Conservation (phyloP, 768 basidiomycete genomes). For the Kwoniella sp. region DNA sequence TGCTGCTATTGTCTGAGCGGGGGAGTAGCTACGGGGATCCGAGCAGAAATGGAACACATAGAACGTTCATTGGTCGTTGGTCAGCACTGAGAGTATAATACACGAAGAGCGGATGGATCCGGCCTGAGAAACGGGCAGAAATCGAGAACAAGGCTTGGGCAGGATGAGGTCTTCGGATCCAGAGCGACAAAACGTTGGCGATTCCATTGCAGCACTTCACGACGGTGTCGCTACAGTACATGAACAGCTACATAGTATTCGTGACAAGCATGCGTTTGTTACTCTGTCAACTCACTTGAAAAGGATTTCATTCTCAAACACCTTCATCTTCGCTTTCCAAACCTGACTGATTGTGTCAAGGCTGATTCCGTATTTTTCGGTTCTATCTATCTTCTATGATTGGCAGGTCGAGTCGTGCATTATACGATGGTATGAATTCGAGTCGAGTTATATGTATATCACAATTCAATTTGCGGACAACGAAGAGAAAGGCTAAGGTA, state of each 20-base stretch:
- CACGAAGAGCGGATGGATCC: no score
- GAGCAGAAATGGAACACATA: background rate
- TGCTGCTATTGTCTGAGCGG: constrained; percentile 86
- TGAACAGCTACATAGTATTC: no score
- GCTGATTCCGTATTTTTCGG: background rate
- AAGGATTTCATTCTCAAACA: constrained; percentile 41
- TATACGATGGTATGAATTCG: background rate
- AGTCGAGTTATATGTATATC: background rate
- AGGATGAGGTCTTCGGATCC: no score
- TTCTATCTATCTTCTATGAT: background rate
- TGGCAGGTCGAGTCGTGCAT: background rate
- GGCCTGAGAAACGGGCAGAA: no score
- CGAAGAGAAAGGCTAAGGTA: no score
- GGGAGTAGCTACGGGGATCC: constrained; percentile 67
- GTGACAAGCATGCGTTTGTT: background rate
- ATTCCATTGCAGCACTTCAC: no score
- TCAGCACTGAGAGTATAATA: no score
- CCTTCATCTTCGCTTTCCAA: constrained; percentile 25
- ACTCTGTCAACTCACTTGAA: constrained; percentile 36
- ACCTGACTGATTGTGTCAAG: background rate
- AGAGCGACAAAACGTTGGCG: no score
- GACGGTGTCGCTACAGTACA: no score
- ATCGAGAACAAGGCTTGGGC: no score
- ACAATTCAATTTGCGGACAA: no score
- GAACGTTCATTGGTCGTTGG: no score